Evolutionary conservation across 495 filamentous ascomycete genomes (phyloP).

Genomic region (Neurospora sublineolata): DNA sequence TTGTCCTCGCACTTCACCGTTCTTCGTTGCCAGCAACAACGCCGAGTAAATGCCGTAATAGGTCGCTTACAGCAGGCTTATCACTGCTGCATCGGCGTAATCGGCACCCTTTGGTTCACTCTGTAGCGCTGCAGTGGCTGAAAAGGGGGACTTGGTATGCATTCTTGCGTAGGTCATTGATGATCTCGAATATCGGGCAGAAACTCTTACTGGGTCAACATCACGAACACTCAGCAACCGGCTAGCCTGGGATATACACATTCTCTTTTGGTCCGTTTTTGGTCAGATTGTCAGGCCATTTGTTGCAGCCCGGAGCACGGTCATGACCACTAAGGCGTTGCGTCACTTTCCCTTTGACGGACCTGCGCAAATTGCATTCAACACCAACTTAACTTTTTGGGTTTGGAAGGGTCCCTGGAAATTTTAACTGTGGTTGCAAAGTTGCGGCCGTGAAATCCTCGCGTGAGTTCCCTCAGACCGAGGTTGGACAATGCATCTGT

Average conservation of each 20-base stretch:
- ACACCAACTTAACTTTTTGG: neutral
- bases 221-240: neutral
- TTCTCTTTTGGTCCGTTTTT: neutral
- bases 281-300: neutral
- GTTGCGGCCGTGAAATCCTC: neutral
- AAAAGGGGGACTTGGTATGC: neutral
- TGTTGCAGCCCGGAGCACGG: neutral
- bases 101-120: neutral
- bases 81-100: neutral
- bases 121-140: neutral
- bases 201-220: neutral
- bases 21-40: neutral
- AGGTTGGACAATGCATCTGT: constrained; percentile 4
- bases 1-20: neutral
- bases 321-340: neutral
- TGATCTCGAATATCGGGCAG: neutral
- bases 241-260: neutral
- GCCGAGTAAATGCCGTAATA: neutral
- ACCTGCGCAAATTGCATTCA: neutral
- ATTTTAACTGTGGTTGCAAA: neutral
- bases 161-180: neutral
- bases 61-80: neutral
- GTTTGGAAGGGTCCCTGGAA: neutral
- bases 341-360: neutral
- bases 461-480: constrained; percentile 6